Evolutionary conservation across 257 asterid genomes (phyloP), one percentile per base, ranked within the genome.

Genomic region (Prunella vulgaris): DNA sequence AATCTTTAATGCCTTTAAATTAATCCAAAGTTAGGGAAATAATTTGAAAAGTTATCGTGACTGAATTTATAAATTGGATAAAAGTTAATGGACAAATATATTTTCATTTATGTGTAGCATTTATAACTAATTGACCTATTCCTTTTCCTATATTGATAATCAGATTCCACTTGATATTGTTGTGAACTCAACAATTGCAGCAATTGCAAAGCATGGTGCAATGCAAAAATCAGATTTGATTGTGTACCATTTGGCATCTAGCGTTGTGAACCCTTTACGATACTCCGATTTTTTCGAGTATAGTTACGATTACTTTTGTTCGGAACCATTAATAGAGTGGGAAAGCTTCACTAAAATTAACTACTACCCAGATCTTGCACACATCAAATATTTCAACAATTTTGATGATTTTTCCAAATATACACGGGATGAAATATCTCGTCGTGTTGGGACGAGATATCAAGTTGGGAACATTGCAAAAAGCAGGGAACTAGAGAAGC

Each of bases 191-290:
- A 33, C 38, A 33, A 1, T 33, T 0, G 37, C 37, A 32, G 6
- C 37, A 2, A 32, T 4, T 32, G 6, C 37, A 32, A 32, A 32
- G 37, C 79, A 78, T 38, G 82, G 74, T 21, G 1, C 1, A 15
- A 25, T 24, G 42, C 28, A 5, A 4, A 58, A 15, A 14, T 4
- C 70, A 25, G 44, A 76, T 8, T 7, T 71, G 21, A 76, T 48
- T 42, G 24, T 76, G 4, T 76, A 76, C 68, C 80, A 76, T 17
- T 0, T 65, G 30, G 53, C 61, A 48, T 70, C 80, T 7, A n/a
- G 46, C 28, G 10, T 15, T 25, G 5, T 49, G 2, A 71, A 71
- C 27, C 80, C 77, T 0, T 15, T 72, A 8, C 58, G 17, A 64
- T 35, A 10, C 5, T 72, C 66, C 0, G 64, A 76, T 0, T 25